phyloP scores from a whole-genome alignment of 768 basidiomycete genomes.

The Termitomyces sp. region DNA sequence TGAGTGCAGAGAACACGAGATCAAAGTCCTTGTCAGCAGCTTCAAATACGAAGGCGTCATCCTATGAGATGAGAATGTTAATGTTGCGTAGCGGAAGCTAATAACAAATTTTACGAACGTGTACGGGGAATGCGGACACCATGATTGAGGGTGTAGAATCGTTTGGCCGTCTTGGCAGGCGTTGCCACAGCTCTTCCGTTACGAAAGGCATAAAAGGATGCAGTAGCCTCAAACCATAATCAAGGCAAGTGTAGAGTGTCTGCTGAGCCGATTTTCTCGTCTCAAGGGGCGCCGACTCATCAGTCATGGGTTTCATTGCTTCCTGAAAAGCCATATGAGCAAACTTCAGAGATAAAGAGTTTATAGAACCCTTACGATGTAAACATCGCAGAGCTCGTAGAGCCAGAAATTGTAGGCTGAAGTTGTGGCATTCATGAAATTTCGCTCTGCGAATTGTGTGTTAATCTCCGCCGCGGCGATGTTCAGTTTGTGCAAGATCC shows the following conservation, averaged over 20 bases:
- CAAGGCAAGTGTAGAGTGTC: conserved; percentile 93
- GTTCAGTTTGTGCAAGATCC: conserved; percentile 95
- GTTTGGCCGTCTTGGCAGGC: conserved; percentile 80
- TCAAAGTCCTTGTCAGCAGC: conserved; percentile 86
- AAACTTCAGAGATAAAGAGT: not conserved
- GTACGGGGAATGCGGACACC: conserved; percentile 78
- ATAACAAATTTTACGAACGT: conserved; percentile 44
- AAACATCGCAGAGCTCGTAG: conserved; percentile 98
- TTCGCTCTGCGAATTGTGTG: conserved; percentile 67
- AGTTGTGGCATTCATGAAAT: conserved; percentile 91
- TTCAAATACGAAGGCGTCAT: conserved; percentile 54
- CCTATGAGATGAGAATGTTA: conserved; percentile 35
- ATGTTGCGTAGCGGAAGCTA: not conserved
- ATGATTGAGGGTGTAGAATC: conserved; percentile 87
- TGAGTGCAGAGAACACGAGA: conserved; percentile 75
- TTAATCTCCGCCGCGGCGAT: conserved; percentile 76
- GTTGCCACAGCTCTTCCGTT: conserved; percentile 98
- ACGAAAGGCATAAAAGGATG: conserved; percentile 99
- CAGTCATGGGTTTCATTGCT: conserved; percentile 98
- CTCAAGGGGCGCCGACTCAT: conserved; percentile 59
- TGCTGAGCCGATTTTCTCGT: conserved; percentile 86
- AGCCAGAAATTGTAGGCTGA: conserved; percentile 93
- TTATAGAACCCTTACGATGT: conserved; percentile 62
- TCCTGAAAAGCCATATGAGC: conserved; percentile 50
- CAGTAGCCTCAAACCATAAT: conserved; percentile 82